Percentiles rank a stretch among this genome's conserved stretches.
phyloP scores from a whole-genome alignment of 495 filamentous ascomycete species.

The Friedmanniomyces endolithicus region DNA sequence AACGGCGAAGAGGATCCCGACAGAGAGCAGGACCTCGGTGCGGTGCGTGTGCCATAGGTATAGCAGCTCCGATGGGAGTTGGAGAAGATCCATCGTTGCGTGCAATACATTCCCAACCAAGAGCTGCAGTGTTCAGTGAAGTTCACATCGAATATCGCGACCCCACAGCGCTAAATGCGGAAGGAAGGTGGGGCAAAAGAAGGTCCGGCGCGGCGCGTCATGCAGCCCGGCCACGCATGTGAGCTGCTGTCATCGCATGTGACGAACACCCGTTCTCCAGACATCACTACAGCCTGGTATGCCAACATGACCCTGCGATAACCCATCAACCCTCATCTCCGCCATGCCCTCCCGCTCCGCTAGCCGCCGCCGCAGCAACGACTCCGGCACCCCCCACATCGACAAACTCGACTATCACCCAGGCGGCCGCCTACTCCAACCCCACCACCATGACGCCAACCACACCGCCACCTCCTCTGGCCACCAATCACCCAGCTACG shows the following conservation, averaged over 20 bases:
- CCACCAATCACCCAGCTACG: slow-evolving; percentile 26
- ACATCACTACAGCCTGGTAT: neutral
- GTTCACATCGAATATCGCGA: neutral
- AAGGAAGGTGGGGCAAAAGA: too few relatives aligned
- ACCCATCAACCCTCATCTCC: neutral
- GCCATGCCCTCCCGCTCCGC: slow-evolving; percentile 1
- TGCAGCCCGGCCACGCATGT: neutral
- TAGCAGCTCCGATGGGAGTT: slow-evolving; percentile 22
- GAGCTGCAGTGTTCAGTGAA: neutral
- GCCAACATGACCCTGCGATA: neutral
- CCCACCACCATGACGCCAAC: slow-evolving; percentile 26
- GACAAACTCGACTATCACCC: slow-evolving; percentile 53
- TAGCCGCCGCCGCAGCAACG: neutral
- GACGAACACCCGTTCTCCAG: neutral
- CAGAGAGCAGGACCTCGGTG: slow-evolving; percentile 22
- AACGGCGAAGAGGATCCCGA: slow-evolving; percentile 18
- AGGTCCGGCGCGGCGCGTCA: neutral
- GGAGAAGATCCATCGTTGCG: neutral
- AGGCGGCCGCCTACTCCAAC: slow-evolving; percentile 36
- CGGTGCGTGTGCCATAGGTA: slow-evolving; percentile 28
- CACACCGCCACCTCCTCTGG: slow-evolving; percentile 13
- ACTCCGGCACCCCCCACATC: slow-evolving; percentile 21
- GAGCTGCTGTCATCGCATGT: neutral
- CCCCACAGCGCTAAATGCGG: neutral
- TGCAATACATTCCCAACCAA: too few relatives aligned